These are phyloP conservation scores for Ramaria rubella DNA, from an alignment of 768 basidiomycete genomes.

Conservation along the genomic window DNA sequence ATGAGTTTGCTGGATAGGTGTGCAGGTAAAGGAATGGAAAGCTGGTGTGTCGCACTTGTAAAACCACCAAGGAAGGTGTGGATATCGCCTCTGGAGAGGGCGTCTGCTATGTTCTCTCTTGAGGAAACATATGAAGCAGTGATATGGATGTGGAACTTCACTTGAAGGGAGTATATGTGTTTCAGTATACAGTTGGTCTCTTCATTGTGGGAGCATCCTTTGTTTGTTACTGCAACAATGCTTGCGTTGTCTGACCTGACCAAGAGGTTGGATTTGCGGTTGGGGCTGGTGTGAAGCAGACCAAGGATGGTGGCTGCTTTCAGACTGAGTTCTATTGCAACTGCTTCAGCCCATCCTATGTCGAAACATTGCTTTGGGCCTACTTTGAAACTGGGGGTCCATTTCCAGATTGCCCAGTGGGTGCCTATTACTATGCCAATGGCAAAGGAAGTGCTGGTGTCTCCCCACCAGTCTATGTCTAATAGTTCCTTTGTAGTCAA, in stretches of 20 bases:
- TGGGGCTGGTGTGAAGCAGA: constrained; percentile 9
- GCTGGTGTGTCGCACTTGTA: constrained; percentile 8
- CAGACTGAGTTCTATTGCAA: constrained; percentile 31
- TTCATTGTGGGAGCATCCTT: constrained; percentile 23
- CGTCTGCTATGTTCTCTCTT: constrained; percentile 25
- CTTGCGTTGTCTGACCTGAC: constrained; percentile 12
- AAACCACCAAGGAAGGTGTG: constrained; percentile 16
- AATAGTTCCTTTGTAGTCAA: constrained; percentile 9
- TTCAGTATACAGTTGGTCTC: constrained; percentile 26
- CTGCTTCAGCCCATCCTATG: constrained; percentile 36
- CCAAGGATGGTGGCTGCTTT: neutral
- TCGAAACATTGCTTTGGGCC: constrained; percentile 23
- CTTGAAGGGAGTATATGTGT: constrained; percentile 19
- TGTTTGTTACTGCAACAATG: constrained; percentile 24
- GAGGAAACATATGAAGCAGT: constrained; percentile 17
- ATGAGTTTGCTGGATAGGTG: neutral
- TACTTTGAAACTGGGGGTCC: constrained; percentile 23
- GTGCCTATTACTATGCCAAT: constrained; percentile 27
- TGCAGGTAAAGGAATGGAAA: neutral
- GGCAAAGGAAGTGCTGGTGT: constrained; percentile 31
- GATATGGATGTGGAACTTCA: constrained; percentile 12
- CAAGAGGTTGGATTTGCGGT: neutral
- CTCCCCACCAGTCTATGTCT: constrained; percentile 31
- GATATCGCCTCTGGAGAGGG: constrained; percentile 27
- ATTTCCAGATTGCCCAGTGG: constrained; percentile 27